A percentile compares a stretch with the other conserved stretches of the same genome.
Conservation (phyloP, 495 filamentous ascomycete species). For the Terfezia boudieri region DNA sequence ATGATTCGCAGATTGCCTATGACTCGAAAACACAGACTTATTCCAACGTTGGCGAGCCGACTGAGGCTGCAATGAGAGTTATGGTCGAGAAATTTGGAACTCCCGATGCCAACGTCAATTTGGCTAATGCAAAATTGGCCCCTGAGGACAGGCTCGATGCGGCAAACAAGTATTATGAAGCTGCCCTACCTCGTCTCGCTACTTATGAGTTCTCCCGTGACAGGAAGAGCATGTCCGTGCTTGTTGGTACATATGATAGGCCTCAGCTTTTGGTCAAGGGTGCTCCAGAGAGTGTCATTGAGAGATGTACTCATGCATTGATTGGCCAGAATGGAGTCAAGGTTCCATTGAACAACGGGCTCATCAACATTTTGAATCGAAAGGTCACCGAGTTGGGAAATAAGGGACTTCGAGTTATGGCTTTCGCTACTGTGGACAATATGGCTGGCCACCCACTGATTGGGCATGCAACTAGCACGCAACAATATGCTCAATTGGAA, state of each 20-base stretch:
- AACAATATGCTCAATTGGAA: constrained; percentile 69
- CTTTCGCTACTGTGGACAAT: constrained; percentile 59
- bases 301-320: constrained; percentile 63
- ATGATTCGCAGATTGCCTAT: constrained; percentile 63
- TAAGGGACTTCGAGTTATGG: constrained; percentile 74
- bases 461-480: constrained; percentile 51
- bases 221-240: constrained; percentile 97
- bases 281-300: constrained; percentile 80
- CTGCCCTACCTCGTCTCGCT: constrained; percentile 45
- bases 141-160: constrained; percentile 42
- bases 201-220: constrained; percentile 97
- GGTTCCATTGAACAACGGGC: constrained; percentile 48
- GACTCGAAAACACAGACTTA: constrained; percentile 50
- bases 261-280: constrained; percentile 88
- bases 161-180: constrained; percentile 69
- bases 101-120: constrained; percentile 30
- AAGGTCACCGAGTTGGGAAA: not conserved
- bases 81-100: constrained; percentile 89
- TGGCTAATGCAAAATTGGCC: constrained; percentile 26
- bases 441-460: constrained; percentile 46
- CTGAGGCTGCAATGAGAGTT: constrained; percentile 79
- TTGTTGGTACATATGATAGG: constrained; percentile 42
- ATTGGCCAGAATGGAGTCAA: constrained; percentile 53
- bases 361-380: constrained; percentile 72
- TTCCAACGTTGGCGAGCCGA: constrained; percentile 82